A percentile compares a stretch with the other conserved stretches of the same genome.
Evolutionary conservation across 306 rosid genomes (phyloP).

Genomic region (Amphicarpaea edgeworthii): DNA sequence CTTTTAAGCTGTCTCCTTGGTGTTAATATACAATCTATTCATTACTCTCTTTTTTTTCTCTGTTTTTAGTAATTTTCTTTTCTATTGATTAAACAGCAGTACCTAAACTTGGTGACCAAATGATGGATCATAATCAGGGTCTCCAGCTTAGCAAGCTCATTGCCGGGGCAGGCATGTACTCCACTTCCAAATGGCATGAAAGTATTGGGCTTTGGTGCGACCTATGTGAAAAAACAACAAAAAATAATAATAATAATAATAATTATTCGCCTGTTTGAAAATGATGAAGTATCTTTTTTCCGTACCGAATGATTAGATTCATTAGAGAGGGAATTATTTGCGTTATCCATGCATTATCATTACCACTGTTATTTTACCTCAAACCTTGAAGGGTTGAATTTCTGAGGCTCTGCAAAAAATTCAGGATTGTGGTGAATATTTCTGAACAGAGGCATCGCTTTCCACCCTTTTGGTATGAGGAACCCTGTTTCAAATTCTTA

Average conservation of each 20-base stretch:
- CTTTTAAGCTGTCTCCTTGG: conserved; percentile 12
- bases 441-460: conserved; percentile 94
- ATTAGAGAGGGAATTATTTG: conserved; percentile 23
- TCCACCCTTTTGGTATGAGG: conserved; percentile 96
- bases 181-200: conserved; percentile 97
- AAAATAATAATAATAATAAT: conserved; percentile 19
- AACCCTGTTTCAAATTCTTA: conserved; percentile 66
- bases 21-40: neutral
- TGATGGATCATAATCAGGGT: conserved; percentile 81
- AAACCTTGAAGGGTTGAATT: conserved; percentile 86
- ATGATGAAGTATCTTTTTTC: neutral
- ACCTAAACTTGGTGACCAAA: conserved; percentile 88
- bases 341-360: conserved; percentile 29
- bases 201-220: conserved; percentile 86
- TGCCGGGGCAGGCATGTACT: conserved; percentile 94
- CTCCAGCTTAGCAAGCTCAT: conserved; percentile 95
- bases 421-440: conserved; percentile 89
- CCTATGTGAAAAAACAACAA: conserved; percentile 49
- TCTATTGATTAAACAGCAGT: conserved; percentile 29
- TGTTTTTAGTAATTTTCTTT: neutral
- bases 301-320: conserved; percentile 7
- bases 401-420: conserved; percentile 76
- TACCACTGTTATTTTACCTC: conserved; percentile 61
- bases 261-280: neutral
- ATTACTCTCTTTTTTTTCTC: neutral